phyloP scores from a whole-genome alignment of 83 land plant genomes.

The Larix sibirica region DNA sequence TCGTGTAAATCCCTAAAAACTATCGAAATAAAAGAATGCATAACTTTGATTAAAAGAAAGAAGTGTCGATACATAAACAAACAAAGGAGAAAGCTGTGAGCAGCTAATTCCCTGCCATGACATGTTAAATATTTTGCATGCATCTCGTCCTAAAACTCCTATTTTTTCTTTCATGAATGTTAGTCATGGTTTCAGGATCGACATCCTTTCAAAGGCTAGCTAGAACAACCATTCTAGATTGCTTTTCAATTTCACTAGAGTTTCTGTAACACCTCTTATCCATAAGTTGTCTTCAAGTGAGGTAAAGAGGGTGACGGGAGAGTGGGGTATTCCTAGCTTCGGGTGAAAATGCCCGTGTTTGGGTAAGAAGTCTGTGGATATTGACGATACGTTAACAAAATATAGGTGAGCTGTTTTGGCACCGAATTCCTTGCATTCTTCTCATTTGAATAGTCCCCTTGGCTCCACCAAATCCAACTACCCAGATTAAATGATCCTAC shows the following conservation, averaged over 20 bases:
- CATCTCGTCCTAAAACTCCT: constrained; percentile 5
- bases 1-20: too few relatives aligned
- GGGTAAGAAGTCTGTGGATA: constrained; percentile 53
- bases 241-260: constrained; percentile 23
- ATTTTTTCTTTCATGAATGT: constrained; percentile 26
- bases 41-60: too few relatives aligned
- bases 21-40: too few relatives aligned
- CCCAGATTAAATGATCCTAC: background rate
- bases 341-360: constrained; percentile 55
- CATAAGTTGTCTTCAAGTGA: constrained; percentile 10
- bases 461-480: constrained; percentile 3
- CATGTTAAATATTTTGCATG: background rate
- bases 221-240: constrained; percentile 72
- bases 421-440: background rate
- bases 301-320: background rate
- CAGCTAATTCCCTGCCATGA: background rate
- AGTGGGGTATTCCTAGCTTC: constrained; percentile 23
- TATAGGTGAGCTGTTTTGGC: background rate
- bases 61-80: too few relatives aligned
- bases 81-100: too few relatives aligned
- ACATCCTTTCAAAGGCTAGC: constrained; percentile 48
- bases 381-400: constrained; percentile 13
- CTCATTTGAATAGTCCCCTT: background rate
- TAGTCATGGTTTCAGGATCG: constrained; percentile 23
- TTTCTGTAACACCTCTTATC: constrained; percentile 18